Percentiles rank a stretch among this genome's conserved stretches.
phyloP scores from a whole-genome alignment of 1,284 basidiomycete species.

The Rhodotorula sp. region DNA sequence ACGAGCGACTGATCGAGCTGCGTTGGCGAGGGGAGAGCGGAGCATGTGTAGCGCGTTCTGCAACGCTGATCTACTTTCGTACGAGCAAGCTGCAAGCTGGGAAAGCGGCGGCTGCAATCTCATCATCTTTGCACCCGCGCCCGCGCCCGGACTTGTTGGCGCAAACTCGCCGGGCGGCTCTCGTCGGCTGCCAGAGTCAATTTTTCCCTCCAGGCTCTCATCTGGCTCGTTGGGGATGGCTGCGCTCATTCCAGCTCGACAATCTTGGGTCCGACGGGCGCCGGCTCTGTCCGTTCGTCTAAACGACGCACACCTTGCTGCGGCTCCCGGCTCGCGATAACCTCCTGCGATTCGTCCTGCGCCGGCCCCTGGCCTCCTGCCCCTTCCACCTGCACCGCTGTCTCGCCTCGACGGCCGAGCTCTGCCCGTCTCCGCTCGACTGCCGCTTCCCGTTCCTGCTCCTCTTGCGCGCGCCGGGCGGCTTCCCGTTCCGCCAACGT shows the following conservation, averaged over 20 bases:
- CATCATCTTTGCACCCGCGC: neutral
- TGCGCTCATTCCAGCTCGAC: slow-evolving; percentile 18
- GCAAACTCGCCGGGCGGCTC: no score
- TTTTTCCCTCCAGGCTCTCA: neutral
- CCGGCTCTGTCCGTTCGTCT: neutral
- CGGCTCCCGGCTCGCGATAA: neutral
- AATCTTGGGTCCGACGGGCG: slow-evolving; percentile 8
- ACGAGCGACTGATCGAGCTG: neutral
- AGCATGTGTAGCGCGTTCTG: neutral
- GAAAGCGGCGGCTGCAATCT: neutral
- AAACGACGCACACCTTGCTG: neutral
- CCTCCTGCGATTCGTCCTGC: neutral
- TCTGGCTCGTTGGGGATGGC: neutral
- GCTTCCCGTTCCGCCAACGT: slow-evolving; percentile 6
- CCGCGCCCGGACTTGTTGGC: no score
- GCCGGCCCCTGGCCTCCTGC: neutral
- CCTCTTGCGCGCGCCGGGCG: slow-evolving; percentile 16
- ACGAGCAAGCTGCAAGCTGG: neutral
- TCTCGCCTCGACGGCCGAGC: neutral
- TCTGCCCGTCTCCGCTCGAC: slow-evolving; percentile 3
- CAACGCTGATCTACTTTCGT: neutral
- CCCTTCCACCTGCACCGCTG: neutral
- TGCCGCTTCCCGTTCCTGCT: neutral
- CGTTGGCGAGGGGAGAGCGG: neutral
- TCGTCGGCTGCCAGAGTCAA: no score